Evolutionary conservation across 129 eudicot genomes (phyloP), one percentile per base, ranked within the genome.

Genomic region (Erigeron canadensis): DNA sequence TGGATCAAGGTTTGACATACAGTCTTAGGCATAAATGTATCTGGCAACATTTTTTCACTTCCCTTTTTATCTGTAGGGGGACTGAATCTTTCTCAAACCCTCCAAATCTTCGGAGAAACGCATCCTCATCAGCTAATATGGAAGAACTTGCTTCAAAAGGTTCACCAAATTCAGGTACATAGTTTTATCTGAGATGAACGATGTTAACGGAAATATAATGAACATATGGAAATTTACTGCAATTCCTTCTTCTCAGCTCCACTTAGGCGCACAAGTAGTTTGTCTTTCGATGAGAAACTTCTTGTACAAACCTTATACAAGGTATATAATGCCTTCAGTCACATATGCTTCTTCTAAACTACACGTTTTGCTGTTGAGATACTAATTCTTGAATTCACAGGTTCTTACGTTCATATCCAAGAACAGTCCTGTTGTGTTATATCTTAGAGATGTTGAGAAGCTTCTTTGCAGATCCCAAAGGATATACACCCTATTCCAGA

Each of bases 391-490:
- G 13, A 45, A 64, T 23, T 60, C 60, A n/a, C 83, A 94, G 99
- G 91, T 94, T 81, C 81, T 94, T 44, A 77, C 77, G 65, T 80
- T 85, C 72, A 79, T 82, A 70, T 90, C 97, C 42, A 87, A 86
- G 66, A 77, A 71, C 60, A 65, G 79, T 70, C 97, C 99, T 8
- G 81, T 90, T 38, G 83, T 94, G 63, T 77, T 90, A 71, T 94
- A 94, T 58, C 84, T 94, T 23, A 81, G 97, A 84, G 99, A 94
- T 60, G 91, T 86, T 9, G 97, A 94, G 84, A 87, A 81, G 84
- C 85, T 90, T 69, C 83, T 94, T 72, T 85, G 88, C 66, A 84
- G 84, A 81, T 90, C 99, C 21, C 87, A 90, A 79, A 79, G 80
- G 69, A 19, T 82, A 39, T 87, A 87, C 65, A 59, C 75, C 16